Percentiles rank a stretch among this genome's conserved stretches.
Conservation (phyloP, 805 yeast species). For the Crinitomyces ghanaensis region DNA sequence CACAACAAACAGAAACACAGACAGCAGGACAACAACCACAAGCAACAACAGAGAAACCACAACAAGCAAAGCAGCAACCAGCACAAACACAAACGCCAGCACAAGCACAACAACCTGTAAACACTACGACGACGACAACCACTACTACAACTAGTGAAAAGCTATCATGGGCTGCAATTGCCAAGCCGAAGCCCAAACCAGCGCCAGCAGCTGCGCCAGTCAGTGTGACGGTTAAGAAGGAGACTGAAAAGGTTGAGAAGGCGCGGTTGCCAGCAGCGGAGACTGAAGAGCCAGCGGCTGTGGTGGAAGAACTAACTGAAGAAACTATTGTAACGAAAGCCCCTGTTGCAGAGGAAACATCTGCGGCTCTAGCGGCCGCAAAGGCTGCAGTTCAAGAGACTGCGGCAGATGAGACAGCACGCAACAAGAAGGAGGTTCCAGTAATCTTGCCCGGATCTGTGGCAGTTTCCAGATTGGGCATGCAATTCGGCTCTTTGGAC, state of each 20-base stretch:
- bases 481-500: conserved; percentile 51
- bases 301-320: conserved; percentile 7
- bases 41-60: conserved; percentile 5
- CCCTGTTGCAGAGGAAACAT: conserved; percentile 11
- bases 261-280: conserved; percentile 8
- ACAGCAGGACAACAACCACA: not conserved
- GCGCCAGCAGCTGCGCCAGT: conserved; percentile 23
- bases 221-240: conserved; percentile 7
- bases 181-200: conserved; percentile 38
- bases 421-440: conserved; percentile 31
- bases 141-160: conserved; percentile 14
- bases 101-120: conserved; percentile 13
- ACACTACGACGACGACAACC: conserved; percentile 6
- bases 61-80: conserved; percentile 4
- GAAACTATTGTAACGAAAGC: too few species aligned
- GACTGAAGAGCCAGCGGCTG: conserved; percentile 6
- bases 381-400: conserved; percentile 11
- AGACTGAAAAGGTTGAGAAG: conserved; percentile 2
- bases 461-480: conserved; percentile 39
- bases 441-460: conserved; percentile 44
- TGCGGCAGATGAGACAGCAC: conserved; percentile 3
- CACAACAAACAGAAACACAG: conserved; percentile 3
- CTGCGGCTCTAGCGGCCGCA: conserved; percentile 3
- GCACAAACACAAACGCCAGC: conserved; percentile 3
- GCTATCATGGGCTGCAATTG: conserved; percentile 62